Conservation (phyloP, 305 asterid species). For the Fraxinus greggii region DNA sequence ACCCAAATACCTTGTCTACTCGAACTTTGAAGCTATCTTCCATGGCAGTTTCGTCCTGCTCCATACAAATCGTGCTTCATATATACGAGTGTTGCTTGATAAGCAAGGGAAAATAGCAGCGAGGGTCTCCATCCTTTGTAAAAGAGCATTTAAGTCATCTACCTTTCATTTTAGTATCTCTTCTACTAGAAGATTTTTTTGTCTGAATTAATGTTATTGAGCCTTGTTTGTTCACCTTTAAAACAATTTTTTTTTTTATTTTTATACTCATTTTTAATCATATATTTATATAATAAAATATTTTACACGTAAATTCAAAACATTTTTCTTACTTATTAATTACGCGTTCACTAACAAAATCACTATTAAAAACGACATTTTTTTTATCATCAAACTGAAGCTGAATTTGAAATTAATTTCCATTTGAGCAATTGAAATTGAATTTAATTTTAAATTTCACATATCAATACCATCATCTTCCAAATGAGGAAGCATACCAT, state of each 20-base stretch:
- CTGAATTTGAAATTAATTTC: neutral
- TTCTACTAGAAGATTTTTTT: neutral
- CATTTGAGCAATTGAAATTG: neutral
- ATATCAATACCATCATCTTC: neutral
- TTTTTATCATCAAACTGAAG: neutral
- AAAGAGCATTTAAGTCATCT: neutral
- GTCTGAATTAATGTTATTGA: neutral
- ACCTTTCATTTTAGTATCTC: neutral
- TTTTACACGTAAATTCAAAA: neutral
- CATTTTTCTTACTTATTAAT: neutral
- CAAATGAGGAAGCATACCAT: neutral
- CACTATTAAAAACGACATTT: neutral
- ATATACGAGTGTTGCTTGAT: neutral
- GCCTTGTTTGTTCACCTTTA: neutral
- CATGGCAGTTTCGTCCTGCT: constrained; percentile 32
- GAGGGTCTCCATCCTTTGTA: neutral
- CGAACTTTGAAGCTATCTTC: constrained; percentile 83
- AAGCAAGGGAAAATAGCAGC: neutral
- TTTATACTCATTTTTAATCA: neutral
- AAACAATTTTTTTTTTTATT: neutral
- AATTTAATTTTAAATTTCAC: neutral
- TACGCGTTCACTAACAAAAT: neutral
- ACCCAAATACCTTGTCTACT: constrained; percentile 76
- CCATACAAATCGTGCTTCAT: neutral
- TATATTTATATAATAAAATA: neutral